Base-by-base conservation (phyloP, 345 rosid species). In the Punica granatum region DNA sequence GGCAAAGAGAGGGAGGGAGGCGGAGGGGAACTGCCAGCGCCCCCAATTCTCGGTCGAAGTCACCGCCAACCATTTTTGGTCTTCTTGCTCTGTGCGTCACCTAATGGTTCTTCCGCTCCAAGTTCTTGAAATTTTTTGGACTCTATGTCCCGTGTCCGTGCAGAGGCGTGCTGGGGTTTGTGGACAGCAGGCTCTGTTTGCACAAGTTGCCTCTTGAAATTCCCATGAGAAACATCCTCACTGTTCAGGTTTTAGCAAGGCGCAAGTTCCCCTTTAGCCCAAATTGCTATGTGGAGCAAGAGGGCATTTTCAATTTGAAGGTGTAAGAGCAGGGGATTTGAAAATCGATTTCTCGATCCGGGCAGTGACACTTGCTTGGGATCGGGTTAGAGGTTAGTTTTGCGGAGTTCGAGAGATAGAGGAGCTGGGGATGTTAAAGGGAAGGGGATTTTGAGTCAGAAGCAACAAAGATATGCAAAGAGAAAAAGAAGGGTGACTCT, bases 131-230 rank as follows among this genome's bases (percentile, higher is more conserved):
- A n/a, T n/a, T n/a, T n/a, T 71, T 88, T 60, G 86, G 90, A 51
- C 48, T 77, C 48, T 69, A 23, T 69, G 32, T 86, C 73, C 97
- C 92, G 14, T 88, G 88, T 76, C 84, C 86, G 11, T 85, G 88
- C 69, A 69, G 72, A 76, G 92, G 86, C 53, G 44, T 78, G 63
- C 73, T 86, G 48, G 88, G 82, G 30, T 82, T 73, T 68, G 74
- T 67, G 36, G 73, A 73, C 54, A 66, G 70, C 18, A 41, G 66
- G 37, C 31, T 79, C 4, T 89, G 96, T 75, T 74, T 82, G 79
- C 82, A 78, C 60, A 80, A 70, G 39, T 69, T 82, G 77, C 74
- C 90, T 4, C 70, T 84, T n/a, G n/a, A n/a, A n/a, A n/a, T n/a
- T n/a, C n/a, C n/a, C n/a, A n/a, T n/a, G n/a, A n/a, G n/a, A n/a